phyloP scores from a whole-genome alignment of 176 grass and related monocot species.

The Aegilops longissima region DNA sequence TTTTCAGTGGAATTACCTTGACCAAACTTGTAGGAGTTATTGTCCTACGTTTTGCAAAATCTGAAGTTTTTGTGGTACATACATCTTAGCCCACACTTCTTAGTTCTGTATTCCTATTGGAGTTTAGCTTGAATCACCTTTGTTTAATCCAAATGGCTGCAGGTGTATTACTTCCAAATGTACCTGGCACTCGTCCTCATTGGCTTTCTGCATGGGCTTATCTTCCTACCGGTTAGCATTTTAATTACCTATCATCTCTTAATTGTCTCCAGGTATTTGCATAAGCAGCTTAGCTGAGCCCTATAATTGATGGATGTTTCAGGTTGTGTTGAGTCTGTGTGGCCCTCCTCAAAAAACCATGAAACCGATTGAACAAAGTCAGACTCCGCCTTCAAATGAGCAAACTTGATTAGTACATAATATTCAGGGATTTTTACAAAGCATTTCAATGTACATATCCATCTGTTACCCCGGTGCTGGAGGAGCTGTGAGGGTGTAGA shows the following conservation, averaged over 20 bases:
- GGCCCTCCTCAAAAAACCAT: slow-evolving; percentile 56
- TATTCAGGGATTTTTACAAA: not conserved
- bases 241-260: not conserved
- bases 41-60: slow-evolving; percentile 91
- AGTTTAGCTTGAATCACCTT: slow-evolving; percentile 10
- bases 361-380: slow-evolving; percentile 27
- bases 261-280: not conserved
- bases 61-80: slow-evolving; percentile 97
- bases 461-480: not conserved
- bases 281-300: not conserved
- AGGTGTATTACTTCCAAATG: slow-evolving; percentile 99
- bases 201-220: slow-evolving; percentile 92
- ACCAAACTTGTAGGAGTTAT: slow-evolving; percentile 96
- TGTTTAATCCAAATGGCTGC: slow-evolving; percentile 29
- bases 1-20: slow-evolving; percentile 92
- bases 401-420: slow-evolving; percentile 12
- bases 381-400: slow-evolving; percentile 35
- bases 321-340: slow-evolving; percentile 85
- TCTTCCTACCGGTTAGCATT: slow-evolving; percentile 83
- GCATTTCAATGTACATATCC: slow-evolving; percentile 24
- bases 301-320: slow-evolving; percentile 30
- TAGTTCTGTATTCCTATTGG: not conserved
- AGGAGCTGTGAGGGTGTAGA: slow-evolving; percentile 11
- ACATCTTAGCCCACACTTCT: slow-evolving; percentile 9
- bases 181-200: slow-evolving; percentile 93